These are phyloP conservation scores for Nothophaeocryptopus gaeumannii DNA, from an alignment of 2,329 filamentous ascomycete genomes.

Conservation along the genomic window DNA sequence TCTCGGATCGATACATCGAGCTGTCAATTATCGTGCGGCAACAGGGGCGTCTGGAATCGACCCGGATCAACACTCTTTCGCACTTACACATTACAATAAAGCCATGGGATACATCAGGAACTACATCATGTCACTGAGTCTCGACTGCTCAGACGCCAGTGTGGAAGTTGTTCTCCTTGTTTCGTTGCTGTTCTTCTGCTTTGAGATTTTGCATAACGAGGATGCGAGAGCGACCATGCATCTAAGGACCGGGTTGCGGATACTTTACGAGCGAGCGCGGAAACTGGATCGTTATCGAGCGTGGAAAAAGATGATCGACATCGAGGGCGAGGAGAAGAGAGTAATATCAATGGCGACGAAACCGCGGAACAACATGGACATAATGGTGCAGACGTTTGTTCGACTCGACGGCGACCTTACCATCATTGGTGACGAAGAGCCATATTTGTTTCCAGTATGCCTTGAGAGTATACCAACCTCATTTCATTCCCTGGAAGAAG, in stretches of 20 bases:
- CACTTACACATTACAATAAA: constrained; percentile 19
- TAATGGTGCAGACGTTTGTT: constrained; percentile 18
- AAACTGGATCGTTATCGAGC: constrained; percentile 5
- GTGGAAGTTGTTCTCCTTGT: constrained; percentile 19
- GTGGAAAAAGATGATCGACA: constrained; percentile 1
- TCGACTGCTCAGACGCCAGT: constrained; percentile 8
- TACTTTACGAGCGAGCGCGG: constrained; percentile 16
- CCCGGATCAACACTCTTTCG: constrained; percentile 13
- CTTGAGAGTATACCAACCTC: constrained; percentile 14
- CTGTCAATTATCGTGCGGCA: not conserved
- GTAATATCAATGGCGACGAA: constrained; percentile 10
- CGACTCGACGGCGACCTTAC: constrained; percentile 20
- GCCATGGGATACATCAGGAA: constrained; percentile 13
- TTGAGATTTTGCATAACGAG: constrained; percentile 17
- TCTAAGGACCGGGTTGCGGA: constrained; percentile 16
- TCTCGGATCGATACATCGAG: constrained; percentile 18
- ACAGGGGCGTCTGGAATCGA: constrained; percentile 8
- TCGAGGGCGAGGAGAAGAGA: constrained; percentile 13
- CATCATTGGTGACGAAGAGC: constrained; percentile 19
- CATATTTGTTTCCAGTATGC: constrained; percentile 17
- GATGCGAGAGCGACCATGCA: constrained; percentile 16
- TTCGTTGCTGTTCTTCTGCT: constrained; percentile 21
- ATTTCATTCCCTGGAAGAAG: constrained; percentile 18
- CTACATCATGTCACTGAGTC: constrained; percentile 13
- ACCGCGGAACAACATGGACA: constrained; percentile 15